Base-by-base conservation (phyloP, 805 yeast genomes). In the Cyberlindnera maclurae region DNA sequence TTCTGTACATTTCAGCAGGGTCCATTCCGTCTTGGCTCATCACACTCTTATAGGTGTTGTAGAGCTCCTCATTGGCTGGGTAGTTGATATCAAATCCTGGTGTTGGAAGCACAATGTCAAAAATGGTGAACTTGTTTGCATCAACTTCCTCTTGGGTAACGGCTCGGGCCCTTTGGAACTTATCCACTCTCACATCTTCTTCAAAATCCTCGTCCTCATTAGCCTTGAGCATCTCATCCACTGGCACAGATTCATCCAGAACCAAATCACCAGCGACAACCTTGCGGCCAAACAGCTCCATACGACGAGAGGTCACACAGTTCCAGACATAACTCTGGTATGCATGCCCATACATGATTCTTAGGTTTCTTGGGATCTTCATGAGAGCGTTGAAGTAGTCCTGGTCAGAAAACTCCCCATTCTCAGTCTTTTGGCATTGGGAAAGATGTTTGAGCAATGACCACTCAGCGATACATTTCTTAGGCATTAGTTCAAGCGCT, bases 291-390 rank as follows among this genome's bases (percentile, higher is more conserved):
- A 71, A 82, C 40, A 79, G 55, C 51, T 75, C 75, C 31, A 87
- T 67, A 55, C 98, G 71, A 48, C 73, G 74, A 37, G 94, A 81
- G 1, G 88, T 90, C 27, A 81, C 94, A 37, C 71, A 58, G 56
- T 94, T 94, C 99, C 98, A 94, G 22, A 93, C 75, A 55, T 81
- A 93, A 46, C 96, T 86, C 63, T 93, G 98, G 59, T 94, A 94
- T 3, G 98, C 96, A 62, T 93, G 99, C 3, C 84, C 96, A 56
- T 93, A 93, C 94, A 93, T 90, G 42, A 89, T 76, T 58, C 96
- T 71, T 57, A 93, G 67, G 57, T 89, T 89, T 60, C 96, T 75
- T 26, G 98, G 97, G 48, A 93, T 83, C 41, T 87, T 76, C 82
- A 83, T 79, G 33, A 94, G 71, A 3, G 95, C 93, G 43, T 75